Percentiles rank a stretch among this genome's conserved stretches.
Conservation (phyloP, 768 basidiomycete species). For the Serendipita indica region DNA sequence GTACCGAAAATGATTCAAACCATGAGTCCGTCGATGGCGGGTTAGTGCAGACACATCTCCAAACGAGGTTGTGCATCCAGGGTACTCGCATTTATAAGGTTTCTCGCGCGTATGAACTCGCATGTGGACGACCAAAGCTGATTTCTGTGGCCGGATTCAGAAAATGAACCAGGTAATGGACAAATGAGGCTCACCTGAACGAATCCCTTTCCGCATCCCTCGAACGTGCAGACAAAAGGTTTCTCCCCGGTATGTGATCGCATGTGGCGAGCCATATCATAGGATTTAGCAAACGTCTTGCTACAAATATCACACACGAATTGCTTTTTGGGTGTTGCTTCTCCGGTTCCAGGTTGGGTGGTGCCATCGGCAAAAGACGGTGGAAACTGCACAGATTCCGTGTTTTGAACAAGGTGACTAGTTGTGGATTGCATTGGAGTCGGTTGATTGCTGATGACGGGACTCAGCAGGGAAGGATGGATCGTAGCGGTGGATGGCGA, state of each 20-base stretch:
- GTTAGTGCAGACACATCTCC: conserved; percentile 85
- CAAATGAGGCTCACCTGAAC: conserved; percentile 69
- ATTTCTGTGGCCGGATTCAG: conserved; percentile 38
- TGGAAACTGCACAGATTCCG: too few species aligned
- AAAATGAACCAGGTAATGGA: not conserved
- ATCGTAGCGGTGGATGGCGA: not conserved
- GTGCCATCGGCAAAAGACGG: too few species aligned
- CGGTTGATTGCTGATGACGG: not conserved
- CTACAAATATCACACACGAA: conserved; percentile 55
- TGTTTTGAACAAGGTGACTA: too few species aligned
- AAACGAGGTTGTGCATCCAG: conserved; percentile 75
- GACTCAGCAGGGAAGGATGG: not conserved
- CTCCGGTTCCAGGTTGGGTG: too few species aligned
- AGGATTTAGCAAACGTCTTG: conserved; percentile 70
- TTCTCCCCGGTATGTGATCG: conserved; percentile 85
- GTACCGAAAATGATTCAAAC: not conserved
- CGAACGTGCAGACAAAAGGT: conserved; percentile 59
- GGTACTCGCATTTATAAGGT: conserved; percentile 82
- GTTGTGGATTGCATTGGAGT: too few species aligned
- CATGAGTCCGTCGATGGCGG: conserved; percentile 51
- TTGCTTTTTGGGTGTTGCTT: not conserved
- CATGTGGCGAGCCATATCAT: conserved; percentile 72
- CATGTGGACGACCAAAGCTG: conserved; percentile 75
- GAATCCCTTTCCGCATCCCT: conserved; percentile 76
- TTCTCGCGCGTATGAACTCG: conserved; percentile 90